Evolutionary conservation across 1,284 basidiomycete genomes (phyloP).

Genomic region (Stereum hirsutum): DNA sequence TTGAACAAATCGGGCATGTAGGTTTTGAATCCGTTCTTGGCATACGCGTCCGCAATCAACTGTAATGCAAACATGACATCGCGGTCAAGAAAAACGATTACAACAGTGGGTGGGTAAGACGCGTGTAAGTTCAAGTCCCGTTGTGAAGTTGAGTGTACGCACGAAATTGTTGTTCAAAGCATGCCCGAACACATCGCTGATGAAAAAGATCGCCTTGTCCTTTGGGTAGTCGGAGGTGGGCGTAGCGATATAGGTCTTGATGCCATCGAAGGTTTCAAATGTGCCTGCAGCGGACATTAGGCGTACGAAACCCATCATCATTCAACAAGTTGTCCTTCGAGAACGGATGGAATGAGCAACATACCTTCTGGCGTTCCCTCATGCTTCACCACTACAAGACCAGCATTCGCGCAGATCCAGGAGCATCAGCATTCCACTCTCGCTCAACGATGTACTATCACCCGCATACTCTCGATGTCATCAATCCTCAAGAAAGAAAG

Average conservation of each 20-base stretch:
- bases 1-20: conserved; percentile 51
- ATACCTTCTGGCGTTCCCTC: conserved; percentile 43
- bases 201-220: conserved; percentile 47
- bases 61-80: conserved; percentile 15
- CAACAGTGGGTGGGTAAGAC: not conserved
- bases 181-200: conserved; percentile 60
- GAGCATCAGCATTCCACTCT: too few species aligned
- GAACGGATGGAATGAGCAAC: conserved; percentile 1
- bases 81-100: not conserved
- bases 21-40: conserved; percentile 61
- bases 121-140: not conserved
- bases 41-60: conserved; percentile 67
- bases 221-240: conserved; percentile 39
- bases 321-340: not conserved
- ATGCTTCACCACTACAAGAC: too few species aligned
- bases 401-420: too few species aligned
- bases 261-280: conserved; percentile 34
- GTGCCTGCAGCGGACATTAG: conserved; percentile 23
- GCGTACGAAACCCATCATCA: too few species aligned
- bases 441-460: too few species aligned
- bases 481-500: too few species aligned
- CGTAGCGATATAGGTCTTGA: conserved; percentile 42
- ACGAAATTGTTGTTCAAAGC: conserved; percentile 46
- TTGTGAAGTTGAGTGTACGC: conserved; percentile 11
- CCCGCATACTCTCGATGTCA: too few species aligned